Evolutionary conservation across 306 rosid genomes (phyloP), one percentile per base, ranked within the genome.

Genomic region (Lablab purpureus): DNA sequence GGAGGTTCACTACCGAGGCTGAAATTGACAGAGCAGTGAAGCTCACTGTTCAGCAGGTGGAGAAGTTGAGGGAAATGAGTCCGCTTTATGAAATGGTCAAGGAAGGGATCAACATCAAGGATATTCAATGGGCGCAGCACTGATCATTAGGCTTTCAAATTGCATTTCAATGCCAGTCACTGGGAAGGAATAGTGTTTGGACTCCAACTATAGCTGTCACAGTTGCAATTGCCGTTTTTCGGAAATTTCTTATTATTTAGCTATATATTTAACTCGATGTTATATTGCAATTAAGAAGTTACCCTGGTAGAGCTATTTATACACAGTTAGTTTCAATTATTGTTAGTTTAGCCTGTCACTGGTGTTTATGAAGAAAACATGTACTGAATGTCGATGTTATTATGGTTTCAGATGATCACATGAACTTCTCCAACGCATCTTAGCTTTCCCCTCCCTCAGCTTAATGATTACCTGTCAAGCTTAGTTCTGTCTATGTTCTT

Each of bases 61-160:
- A 86, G 79, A 95, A 95, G 88, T 63, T 91, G 93, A 90, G 99
- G 87, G 97, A 91, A 19, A 90, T 95, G 99, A 92, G 98, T 68
- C 99, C 99, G 3, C 98, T 95, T 69, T 95, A 92, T 90, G 98
- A 95, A 67, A 92, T 95, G 97, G 95, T 92, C 52, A 90, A 91
- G 89, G 98, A 90, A 66, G 99, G 98, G 67, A 92, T 91, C 66
- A 86, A 95, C 73, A 82, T 92, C 58, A 90, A 91, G 91, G 88
- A 90, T 0, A 95, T 95, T 36, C 94, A 92, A 71, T 95, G 98
- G 99, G 65, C 97, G 0, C 98, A 94, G 67, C 97, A 92, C 89
- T 94, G 76, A 88, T 65, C 30, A 58, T 23, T 32, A 13, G 12
- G 9, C 27, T 56, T 12, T 21, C 14, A 0, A 10, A 21, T 54